These are phyloP conservation scores for Brasenia schreberi DNA, from an alignment of 164 flowering plant species.

Conservation along the genomic window DNA sequence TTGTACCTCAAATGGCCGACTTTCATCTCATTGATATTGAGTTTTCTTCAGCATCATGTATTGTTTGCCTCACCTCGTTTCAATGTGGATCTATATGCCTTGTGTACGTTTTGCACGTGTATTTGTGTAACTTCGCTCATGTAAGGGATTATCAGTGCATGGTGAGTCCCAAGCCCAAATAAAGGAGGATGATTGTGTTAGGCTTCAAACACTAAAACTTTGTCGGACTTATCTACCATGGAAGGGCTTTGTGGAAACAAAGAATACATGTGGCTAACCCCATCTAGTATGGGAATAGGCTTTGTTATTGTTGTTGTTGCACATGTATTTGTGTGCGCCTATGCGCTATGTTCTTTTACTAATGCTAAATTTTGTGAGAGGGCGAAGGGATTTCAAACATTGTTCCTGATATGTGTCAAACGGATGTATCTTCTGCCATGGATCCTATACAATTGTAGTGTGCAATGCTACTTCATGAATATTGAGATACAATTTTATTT, in stretches of 20 bases:
- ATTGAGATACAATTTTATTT: not conserved
- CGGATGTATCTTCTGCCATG: conserved; percentile 45
- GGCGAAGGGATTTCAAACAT: conserved; percentile 48
- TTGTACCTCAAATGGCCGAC: not conserved
- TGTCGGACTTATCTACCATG: too few relatives aligned
- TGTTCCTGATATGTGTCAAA: conserved; percentile 46
- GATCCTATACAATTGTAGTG: conserved; percentile 44
- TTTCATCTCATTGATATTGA: not conserved
- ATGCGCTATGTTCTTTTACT: too few relatives aligned
- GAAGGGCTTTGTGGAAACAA: too few relatives aligned
- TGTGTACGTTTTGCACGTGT: not conserved
- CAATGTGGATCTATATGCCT: not conserved
- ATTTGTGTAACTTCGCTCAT: too few relatives aligned
- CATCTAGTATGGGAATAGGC: too few relatives aligned
- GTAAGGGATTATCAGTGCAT: too few relatives aligned
- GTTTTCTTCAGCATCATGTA: not conserved
- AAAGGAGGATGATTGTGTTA: too few relatives aligned
- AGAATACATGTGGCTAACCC: too few relatives aligned
- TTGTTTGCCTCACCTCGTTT: not conserved
- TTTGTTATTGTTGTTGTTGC: too few relatives aligned
- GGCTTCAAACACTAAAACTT: too few relatives aligned
- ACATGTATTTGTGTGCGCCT: not conserved
- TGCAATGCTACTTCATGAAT: conserved; percentile 15
- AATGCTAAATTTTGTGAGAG: conserved; percentile 15
- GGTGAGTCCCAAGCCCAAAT: too few relatives aligned